phyloP scores from a whole-genome alignment of 2,329 filamentous ascomycete genomes.

The Hymenoscyphus scutula region DNA sequence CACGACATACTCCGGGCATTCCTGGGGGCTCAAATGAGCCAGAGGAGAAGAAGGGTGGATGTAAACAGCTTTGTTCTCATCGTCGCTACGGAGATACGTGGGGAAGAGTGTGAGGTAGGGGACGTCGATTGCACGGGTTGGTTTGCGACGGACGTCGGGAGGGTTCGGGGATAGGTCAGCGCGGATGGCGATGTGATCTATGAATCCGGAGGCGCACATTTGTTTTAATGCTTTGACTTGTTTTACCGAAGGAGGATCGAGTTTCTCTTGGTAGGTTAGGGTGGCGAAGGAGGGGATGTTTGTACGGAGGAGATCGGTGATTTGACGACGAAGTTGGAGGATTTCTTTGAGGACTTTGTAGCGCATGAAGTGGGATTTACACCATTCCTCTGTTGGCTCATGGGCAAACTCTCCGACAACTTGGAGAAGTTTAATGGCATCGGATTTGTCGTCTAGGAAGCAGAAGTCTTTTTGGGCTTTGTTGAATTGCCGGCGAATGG shows the following conservation, averaged over 20 bases:
- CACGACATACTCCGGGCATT: conserved; percentile 83
- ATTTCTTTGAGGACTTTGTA: conserved; percentile 86
- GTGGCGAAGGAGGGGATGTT: conserved; percentile 67
- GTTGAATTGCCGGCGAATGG: conserved; percentile 60
- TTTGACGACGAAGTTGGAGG: conserved; percentile 75
- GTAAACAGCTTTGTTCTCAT: conserved; percentile 68
- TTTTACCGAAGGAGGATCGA: conserved; percentile 59
- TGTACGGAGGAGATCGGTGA: conserved; percentile 74
- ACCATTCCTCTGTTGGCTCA: conserved; percentile 70
- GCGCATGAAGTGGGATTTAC: conserved; percentile 78
- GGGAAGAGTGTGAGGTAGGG: conserved; percentile 85
- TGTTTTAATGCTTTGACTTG: conserved; percentile 82
- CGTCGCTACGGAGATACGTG: conserved; percentile 48
- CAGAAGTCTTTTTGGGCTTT: conserved; percentile 76
- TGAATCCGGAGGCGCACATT: conserved; percentile 86
- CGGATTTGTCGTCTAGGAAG: conserved; percentile 76
- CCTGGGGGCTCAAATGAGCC: conserved; percentile 63
- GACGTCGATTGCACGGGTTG: conserved; percentile 84
- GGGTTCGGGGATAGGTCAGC: conserved; percentile 79
- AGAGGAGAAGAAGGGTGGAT: conserved; percentile 84
- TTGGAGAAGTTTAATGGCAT: conserved; percentile 87
- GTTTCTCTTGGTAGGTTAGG: conserved; percentile 54
- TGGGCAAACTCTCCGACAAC: conserved; percentile 85
- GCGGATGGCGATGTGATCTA: conserved; percentile 91
- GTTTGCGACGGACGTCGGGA: conserved; percentile 64